These are phyloP conservation scores for Fraxinus platypoda DNA, from an alignment of 305 asterid genomes.

Conservation along the genomic window DNA sequence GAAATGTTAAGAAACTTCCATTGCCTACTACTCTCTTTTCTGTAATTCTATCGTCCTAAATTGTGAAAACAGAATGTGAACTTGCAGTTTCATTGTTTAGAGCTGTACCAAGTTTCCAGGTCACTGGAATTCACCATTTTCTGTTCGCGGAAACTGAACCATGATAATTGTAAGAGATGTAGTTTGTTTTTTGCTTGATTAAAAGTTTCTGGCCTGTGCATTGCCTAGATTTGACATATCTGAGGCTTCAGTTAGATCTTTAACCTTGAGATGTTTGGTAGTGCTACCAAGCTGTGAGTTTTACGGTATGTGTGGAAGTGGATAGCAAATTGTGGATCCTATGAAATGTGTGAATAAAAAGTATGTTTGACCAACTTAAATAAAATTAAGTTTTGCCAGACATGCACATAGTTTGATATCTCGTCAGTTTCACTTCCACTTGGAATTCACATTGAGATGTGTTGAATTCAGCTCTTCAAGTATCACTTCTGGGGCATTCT, in stretches of 20 bases:
- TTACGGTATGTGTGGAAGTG: neutral
- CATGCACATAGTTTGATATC: neutral
- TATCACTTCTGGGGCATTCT: neutral
- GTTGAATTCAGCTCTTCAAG: neutral
- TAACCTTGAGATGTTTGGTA: neutral
- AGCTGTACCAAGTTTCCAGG: neutral
- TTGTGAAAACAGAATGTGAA: neutral
- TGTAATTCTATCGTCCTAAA: neutral
- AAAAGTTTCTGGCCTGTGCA: neutral
- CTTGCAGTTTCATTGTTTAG: neutral
- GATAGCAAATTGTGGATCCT: neutral
- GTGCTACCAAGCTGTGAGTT: neutral
- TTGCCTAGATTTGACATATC: neutral
- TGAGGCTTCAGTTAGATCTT: neutral
- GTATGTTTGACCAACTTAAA: neutral
- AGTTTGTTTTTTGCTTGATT: neutral
- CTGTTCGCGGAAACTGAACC: neutral
- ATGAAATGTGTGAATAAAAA: neutral
- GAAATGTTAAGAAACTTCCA: neutral
- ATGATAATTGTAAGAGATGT: neutral
- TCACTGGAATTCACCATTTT: neutral
- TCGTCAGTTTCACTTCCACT: neutral
- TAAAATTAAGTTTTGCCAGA: neutral
- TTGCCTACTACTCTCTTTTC: neutral
- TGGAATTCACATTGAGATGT: neutral